These are phyloP conservation scores for Scheffersomyces coipomensis DNA, from an alignment of 805 yeast species.

Conservation along the genomic window DNA sequence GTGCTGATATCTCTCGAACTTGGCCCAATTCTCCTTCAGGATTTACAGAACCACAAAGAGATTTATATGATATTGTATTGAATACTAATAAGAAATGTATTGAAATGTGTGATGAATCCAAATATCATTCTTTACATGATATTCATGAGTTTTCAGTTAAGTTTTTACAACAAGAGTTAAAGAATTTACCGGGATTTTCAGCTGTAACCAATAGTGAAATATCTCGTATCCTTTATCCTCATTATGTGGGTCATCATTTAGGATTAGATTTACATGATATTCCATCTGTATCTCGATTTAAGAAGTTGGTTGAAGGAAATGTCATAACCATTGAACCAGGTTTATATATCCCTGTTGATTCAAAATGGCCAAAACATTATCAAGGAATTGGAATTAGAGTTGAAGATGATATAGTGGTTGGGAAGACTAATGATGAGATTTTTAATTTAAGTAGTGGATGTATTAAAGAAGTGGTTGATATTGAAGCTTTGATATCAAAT, in stretches of 20 bases:
- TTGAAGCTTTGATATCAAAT: slow-evolving; percentile 62
- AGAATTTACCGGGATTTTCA: slow-evolving; percentile 65
- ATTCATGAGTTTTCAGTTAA: slow-evolving; percentile 70
- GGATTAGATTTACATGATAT: slow-evolving; percentile 91
- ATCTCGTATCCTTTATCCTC: slow-evolving; percentile 69
- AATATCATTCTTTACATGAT: slow-evolving; percentile 61
- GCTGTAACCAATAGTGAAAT: slow-evolving; percentile 52
- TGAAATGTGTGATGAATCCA: slow-evolving; percentile 55
- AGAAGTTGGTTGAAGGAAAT: slow-evolving; percentile 60
- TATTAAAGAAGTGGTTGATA: slow-evolving; percentile 79
- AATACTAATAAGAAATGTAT: slow-evolving; percentile 81
- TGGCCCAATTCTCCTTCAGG: slow-evolving; percentile 83
- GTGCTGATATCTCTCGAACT: slow-evolving; percentile 93
- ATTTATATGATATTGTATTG: slow-evolving; percentile 84
- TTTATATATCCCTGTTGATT: slow-evolving; percentile 75
- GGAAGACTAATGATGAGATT: slow-evolving; percentile 51
- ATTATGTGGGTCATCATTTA: slow-evolving; percentile 91
- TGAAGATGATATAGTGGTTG: slow-evolving; percentile 90
- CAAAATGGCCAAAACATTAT: slow-evolving; percentile 73
- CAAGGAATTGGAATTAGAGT: slow-evolving; percentile 91
- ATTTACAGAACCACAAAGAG: slow-evolving; percentile 77
- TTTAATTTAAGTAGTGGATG: slow-evolving; percentile 72
- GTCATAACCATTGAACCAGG: slow-evolving; percentile 97
- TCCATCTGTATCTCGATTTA: slow-evolving; percentile 60
- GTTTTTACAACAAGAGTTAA: slow-evolving; percentile 59